Percentiles rank a stretch among this genome's conserved stretches.
phyloP scores from a whole-genome alignment of 1,284 basidiomycete genomes.

The Cryptococcus amylolentus region DNA sequence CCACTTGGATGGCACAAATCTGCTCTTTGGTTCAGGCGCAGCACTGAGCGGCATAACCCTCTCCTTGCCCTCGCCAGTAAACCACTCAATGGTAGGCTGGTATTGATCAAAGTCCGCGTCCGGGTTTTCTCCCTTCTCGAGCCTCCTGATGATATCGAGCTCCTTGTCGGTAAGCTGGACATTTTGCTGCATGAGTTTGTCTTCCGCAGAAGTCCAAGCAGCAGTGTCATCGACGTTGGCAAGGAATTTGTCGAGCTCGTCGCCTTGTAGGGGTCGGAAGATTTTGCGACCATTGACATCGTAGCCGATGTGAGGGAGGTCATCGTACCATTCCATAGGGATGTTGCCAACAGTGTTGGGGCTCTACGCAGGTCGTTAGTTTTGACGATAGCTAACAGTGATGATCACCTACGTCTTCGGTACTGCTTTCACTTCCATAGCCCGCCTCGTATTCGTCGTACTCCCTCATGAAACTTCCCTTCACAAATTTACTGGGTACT shows the following conservation, averaged over 20 bases:
- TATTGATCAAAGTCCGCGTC: constrained; percentile 88
- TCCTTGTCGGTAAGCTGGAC: constrained; percentile 86
- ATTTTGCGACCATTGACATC: constrained; percentile 92
- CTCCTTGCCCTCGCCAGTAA: constrained; percentile 91
- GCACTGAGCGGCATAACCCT: constrained; percentile 87
- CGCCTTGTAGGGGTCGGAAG: constrained; percentile 87
- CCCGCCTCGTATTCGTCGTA: constrained; percentile 94
- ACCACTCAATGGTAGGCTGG: constrained; percentile 92
- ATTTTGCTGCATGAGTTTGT: constrained; percentile 81
- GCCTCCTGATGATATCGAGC: constrained; percentile 86
- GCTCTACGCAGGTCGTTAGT: constrained; percentile 55
- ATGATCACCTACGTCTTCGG: constrained; percentile 74
- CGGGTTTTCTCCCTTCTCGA: constrained; percentile 88
- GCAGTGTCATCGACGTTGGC: constrained; percentile 88
- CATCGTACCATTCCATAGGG: constrained; percentile 99
- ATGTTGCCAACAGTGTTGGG: constrained; percentile 93
- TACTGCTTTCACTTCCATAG: constrained; percentile 95
- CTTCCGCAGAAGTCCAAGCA: constrained; percentile 90
- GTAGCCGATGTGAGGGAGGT: constrained; percentile 98
- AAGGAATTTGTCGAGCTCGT: constrained; percentile 97
- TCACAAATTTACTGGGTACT: constrained; percentile 55
- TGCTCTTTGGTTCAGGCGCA: constrained; percentile 90
- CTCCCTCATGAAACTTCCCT: constrained; percentile 80
- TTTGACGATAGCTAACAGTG: not conserved
- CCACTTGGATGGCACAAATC: constrained; percentile 99